Base-by-base conservation (phyloP, 2,329 filamentous ascomycete species). In the Aspergillus sp. region DNA sequence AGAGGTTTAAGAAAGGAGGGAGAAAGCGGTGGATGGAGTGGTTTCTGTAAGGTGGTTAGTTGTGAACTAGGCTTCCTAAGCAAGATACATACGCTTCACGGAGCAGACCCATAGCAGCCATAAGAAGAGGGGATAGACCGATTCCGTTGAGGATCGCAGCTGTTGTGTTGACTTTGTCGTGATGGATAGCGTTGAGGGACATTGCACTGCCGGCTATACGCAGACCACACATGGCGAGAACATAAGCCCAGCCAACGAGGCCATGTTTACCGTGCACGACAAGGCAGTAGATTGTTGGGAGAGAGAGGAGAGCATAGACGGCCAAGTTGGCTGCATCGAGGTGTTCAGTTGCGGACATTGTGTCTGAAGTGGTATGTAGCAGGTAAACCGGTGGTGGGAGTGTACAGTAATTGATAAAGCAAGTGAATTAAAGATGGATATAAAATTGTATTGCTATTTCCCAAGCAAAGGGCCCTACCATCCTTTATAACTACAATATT, bases 131-230 rank as follows among this genome's bases (percentile, higher is more conserved):
- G 2, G 51, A 54, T 10, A 54, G 51, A 4, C 36, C 51, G 4
- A 54, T 54, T 8, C 32, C 23, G 15, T 38, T 41, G 13, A 54
- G 25, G 7, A 54, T 41, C 23, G 39, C 32, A 25, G 56, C 27
- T 6, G 36, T 49, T 5, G 56, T 17, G 56, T 53, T 58, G 44
- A 49, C 6, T 27, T 49, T 2, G 15, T 49, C 2, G 6, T 30
- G 21, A 10, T 54, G 48, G 2, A 38, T 17, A 25, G 41, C 49
- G 23, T 58, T 42, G 10, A 58, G 49, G 27, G 47, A 38, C 49
- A 58, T 58, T 38, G 39, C 56, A n/a, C 36, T 49, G 3, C 56
- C 56, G 56, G 49, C 42, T 10, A 58, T n/a, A n/a, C 56, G 56
- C 36, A 58, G 56, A 38, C 51, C 25, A 25, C 56, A 58, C 47